Percentiles rank a stretch among this genome's conserved stretches.
Conservation (phyloP, 2,329 filamentous ascomycete species). For the Drechslerella dactyloides region DNA sequence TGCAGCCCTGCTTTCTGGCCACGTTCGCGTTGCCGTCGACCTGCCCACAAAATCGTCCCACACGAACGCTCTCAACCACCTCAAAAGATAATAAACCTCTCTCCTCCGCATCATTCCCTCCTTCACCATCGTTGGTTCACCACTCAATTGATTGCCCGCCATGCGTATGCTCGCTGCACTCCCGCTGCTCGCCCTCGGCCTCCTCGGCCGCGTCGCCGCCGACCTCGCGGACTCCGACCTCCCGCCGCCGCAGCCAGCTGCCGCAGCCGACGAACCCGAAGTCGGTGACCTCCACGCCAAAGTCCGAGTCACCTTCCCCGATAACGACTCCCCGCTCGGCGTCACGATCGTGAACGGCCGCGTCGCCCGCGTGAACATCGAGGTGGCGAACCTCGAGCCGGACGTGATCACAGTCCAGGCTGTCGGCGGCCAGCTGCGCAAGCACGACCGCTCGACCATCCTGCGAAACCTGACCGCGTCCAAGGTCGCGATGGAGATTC, state of each 20-base stretch:
- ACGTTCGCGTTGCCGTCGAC: constrained; percentile 8
- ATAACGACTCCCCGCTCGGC: constrained; percentile 69
- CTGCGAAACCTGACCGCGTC: constrained; percentile 84
- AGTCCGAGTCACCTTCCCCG: constrained; percentile 68
- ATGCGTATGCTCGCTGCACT: constrained; percentile 41
- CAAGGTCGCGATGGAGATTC: constrained; percentile 49
- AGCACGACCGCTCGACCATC: constrained; percentile 66
- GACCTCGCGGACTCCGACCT: constrained; percentile 25
- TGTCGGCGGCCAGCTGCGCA: constrained; percentile 75
- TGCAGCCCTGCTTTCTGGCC: constrained; percentile 38
- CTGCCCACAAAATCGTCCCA: constrained; percentile 17
- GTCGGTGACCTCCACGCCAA: constrained; percentile 67
- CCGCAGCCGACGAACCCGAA: constrained; percentile 13
- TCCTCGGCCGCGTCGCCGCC: constrained; percentile 50
- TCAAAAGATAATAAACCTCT: background rate
- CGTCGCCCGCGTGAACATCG: constrained; percentile 79
- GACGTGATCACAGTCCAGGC: constrained; percentile 76
- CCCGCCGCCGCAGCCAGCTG: constrained; percentile 52
- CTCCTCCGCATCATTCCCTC: constrained; percentile 5
- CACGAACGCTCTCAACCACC: constrained; percentile 1
- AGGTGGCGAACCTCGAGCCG: constrained; percentile 83
- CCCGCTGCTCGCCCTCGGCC: constrained; percentile 41
- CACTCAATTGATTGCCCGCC: background rate
- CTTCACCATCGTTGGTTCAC: constrained; percentile 11
- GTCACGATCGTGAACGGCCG: constrained; percentile 94